A percentile compares a stretch with the other conserved stretches of the same genome.
Conservation (phyloP, 352 stramenopile genomes). For the Phytophthora aleatoria region DNA sequence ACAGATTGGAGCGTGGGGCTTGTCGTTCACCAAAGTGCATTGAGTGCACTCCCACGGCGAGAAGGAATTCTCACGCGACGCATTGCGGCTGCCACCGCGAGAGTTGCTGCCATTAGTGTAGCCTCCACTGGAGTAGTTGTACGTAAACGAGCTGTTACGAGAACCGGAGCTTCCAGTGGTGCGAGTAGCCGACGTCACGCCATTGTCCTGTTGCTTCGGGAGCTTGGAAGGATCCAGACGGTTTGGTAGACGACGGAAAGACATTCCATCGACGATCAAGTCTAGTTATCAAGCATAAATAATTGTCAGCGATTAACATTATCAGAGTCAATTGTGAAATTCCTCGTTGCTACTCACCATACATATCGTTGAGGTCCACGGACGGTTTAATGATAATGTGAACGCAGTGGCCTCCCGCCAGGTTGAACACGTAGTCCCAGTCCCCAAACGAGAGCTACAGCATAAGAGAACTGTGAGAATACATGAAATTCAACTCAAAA, state of each 20-base stretch:
- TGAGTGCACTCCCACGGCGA: constrained; percentile 70
- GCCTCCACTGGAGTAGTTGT: constrained; percentile 42
- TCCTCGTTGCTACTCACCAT: constrained; percentile 50
- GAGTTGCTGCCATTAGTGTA: constrained; percentile 25
- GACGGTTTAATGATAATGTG: constrained; percentile 89
- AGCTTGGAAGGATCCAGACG: constrained; percentile 53
- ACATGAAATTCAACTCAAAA: not conserved
- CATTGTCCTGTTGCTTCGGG: constrained; percentile 34
- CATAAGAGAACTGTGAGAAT: not conserved
- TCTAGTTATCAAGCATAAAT: constrained; percentile 34
- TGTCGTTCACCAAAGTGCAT: constrained; percentile 84
- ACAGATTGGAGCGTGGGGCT: constrained; percentile 70
- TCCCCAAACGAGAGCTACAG: constrained; percentile 74
- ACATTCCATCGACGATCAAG: constrained; percentile 81
- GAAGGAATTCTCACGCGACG: constrained; percentile 59
- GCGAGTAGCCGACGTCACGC: constrained; percentile 32
- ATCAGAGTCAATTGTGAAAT: not conserved
- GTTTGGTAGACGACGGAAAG: constrained; percentile 77
- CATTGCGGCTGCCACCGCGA: constrained; percentile 34
- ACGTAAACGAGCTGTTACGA: constrained; percentile 45
- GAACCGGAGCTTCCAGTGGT: constrained; percentile 25
- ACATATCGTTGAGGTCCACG: constrained; percentile 87
- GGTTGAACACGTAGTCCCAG: constrained; percentile 88
- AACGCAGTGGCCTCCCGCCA: constrained; percentile 76
- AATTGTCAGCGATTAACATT: not conserved